phyloP scores from a whole-genome alignment of 192 early-diverging fungal genomes.

The Umbelopsis sp. region DNA sequence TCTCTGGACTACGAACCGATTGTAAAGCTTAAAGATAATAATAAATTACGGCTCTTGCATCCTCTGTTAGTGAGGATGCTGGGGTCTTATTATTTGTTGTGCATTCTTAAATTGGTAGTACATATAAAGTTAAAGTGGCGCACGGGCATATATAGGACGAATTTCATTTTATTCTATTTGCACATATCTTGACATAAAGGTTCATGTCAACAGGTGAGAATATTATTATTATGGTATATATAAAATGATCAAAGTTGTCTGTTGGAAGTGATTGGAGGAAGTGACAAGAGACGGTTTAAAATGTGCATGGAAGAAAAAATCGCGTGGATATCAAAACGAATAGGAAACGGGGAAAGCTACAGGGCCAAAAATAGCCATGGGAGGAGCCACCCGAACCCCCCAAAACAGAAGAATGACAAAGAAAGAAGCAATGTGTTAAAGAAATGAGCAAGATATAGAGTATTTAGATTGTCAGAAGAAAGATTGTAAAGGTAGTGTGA shows the following conservation, averaged over 20 bases:
- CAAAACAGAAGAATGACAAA: neutral
- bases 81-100: neutral
- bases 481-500: neutral
- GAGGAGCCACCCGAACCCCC: neutral
- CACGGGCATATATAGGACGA: neutral
- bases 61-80: no score
- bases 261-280: neutral
- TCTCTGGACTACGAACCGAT: neutral
- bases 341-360: neutral
- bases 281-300: neutral
- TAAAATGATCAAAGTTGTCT: neutral
- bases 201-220: neutral
- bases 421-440: neutral
- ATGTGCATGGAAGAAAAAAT: neutral
- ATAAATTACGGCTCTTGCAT: neutral
- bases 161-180: constrained; percentile 13
- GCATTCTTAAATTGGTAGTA: neutral
- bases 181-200: neutral
- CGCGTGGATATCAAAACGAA: no score
- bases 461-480: neutral
- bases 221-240: constrained; percentile 17
- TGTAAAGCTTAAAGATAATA: neutral
- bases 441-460: neutral
- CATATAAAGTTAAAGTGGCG: no score
- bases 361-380: neutral